Evolutionary conservation across 345 rosid species (phyloP).

Genomic region (Populus deltoides): DNA sequence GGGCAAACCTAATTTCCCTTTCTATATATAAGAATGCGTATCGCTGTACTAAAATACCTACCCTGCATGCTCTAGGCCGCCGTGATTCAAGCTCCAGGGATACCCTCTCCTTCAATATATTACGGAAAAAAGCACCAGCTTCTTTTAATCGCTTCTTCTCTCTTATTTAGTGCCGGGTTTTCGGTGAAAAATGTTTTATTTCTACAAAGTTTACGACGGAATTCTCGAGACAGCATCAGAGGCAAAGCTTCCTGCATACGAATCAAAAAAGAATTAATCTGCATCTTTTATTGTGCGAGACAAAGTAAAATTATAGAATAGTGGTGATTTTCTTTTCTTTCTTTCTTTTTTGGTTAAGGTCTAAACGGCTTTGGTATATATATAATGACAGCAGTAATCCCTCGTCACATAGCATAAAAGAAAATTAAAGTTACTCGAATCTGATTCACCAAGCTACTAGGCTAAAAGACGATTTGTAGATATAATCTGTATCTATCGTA

Average conservation of each 20-base stretch:
- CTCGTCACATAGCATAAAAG: too few species aligned
- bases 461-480: background rate
- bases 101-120: background rate
- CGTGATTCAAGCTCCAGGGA: background rate
- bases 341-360: background rate
- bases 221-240: background rate
- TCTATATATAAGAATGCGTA: background rate
- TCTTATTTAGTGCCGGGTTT: background rate
- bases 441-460: background rate
- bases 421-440: background rate
- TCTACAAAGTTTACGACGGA: background rate
- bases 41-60: background rate
- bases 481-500: background rate
- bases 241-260: background rate
- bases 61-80: background rate
- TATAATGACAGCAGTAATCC: background rate
- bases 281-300: background rate
- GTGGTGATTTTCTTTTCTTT: background rate
- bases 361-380: background rate
- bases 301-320: background rate
- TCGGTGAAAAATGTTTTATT: background rate
- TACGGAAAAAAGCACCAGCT: background rate
- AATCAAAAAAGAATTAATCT: background rate
- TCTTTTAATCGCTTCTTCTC: background rate
- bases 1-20: background rate